Conservation (phyloP, 176 grass and related monocot species). For the Lolium multiflorum region DNA sequence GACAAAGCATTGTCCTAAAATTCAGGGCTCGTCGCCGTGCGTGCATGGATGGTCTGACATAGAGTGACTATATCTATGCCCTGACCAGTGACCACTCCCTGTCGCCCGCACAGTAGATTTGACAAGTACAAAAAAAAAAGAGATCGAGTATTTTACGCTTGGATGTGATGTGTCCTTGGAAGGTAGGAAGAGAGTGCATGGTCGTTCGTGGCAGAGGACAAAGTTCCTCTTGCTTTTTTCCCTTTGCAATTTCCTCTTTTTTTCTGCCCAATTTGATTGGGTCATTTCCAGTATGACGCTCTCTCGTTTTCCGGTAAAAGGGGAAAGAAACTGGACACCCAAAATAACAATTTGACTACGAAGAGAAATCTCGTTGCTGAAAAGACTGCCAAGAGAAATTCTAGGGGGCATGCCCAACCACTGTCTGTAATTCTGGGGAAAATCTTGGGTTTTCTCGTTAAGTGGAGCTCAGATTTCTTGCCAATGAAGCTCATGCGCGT, state of each 20-base stretch:
- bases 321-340: neutral
- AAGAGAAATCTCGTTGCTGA: neutral
- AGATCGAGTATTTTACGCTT: slow-evolving; percentile 22
- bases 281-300: neutral
- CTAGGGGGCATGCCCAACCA: neutral
- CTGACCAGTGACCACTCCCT: slow-evolving; percentile 39
- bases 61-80: neutral
- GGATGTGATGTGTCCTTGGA: slow-evolving; percentile 24
- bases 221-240: neutral
- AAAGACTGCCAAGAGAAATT: neutral
- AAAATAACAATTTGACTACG: neutral
- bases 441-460: neutral
- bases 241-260: neutral
- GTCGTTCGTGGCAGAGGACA: neutral
- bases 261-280: neutral
- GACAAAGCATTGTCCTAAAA: neutral
- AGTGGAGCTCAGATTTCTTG: slow-evolving; percentile 24
- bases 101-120: slow-evolving; percentile 26
- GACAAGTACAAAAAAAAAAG: neutral
- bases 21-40: slow-evolving; percentile 31
- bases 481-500: neutral
- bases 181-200: neutral
- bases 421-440: neutral
- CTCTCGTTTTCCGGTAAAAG: neutral
- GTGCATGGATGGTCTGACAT: neutral